These are phyloP conservation scores for Triticum aestivum DNA, from an alignment of 176 grass and related monocot species.

Conservation along the genomic window DNA sequence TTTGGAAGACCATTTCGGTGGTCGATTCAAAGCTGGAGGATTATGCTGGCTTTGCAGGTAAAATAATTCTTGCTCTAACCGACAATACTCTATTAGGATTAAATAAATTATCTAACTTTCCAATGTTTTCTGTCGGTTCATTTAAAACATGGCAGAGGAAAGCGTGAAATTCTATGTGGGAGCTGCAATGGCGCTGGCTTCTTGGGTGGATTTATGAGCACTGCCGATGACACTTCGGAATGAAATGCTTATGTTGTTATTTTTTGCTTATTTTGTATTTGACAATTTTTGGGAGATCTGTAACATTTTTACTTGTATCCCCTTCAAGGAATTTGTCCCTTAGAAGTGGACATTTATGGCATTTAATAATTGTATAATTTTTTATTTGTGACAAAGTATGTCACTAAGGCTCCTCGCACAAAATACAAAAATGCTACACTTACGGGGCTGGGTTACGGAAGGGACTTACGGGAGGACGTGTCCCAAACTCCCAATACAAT, in stretches of 20 bases:
- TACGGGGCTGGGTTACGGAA: too few species aligned
- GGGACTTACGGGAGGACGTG: too few species aligned
- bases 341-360: neutral
- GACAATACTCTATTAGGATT: neutral
- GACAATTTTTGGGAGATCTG: constrained; percentile 10
- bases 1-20: constrained; percentile 80
- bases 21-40: constrained; percentile 85
- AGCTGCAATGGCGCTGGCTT: constrained; percentile 94
- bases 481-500: too few species aligned
- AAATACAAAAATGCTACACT: neutral
- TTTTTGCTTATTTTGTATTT: constrained; percentile 1
- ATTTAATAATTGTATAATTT: constrained; percentile 3
- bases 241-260: neutral
- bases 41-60: constrained; percentile 99
- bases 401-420: neutral
- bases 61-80: neutral
- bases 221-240: constrained; percentile 55
- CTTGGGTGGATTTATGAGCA: constrained; percentile 83
- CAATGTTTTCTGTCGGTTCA: neutral
- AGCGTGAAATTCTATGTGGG: constrained; percentile 86
- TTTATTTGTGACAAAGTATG: neutral
- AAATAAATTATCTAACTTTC: neutral
- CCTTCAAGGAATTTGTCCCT: neutral
- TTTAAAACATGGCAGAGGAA: constrained; percentile 47
- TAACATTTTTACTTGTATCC: neutral